These are phyloP conservation scores for Coniochaeta hoffmannii DNA, from an alignment of 2,329 filamentous ascomycete genomes.

Conservation along the genomic window DNA sequence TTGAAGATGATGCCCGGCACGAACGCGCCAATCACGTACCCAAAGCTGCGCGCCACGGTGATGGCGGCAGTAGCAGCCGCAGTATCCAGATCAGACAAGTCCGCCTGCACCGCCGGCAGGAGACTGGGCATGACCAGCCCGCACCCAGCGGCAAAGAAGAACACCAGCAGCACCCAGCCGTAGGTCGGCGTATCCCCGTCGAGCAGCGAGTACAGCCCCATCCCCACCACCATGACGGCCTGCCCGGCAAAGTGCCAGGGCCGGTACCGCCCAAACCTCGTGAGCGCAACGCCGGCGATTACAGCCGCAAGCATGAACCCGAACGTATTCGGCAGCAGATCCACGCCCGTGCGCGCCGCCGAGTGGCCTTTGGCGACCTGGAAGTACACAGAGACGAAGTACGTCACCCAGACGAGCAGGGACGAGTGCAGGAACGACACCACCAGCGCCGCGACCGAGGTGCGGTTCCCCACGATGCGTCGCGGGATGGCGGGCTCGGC, in stretches of 20 bases:
- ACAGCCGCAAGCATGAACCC: constrained; percentile 14
- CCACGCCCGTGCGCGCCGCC: constrained; percentile 20
- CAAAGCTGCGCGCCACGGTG: constrained; percentile 36
- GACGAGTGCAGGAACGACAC: constrained; percentile 27
- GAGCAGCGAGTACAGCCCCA: constrained; percentile 25
- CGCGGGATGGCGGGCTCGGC: constrained; percentile 31
- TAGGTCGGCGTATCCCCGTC: constrained; percentile 23
- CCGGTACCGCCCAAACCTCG: constrained; percentile 13
- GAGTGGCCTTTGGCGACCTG: constrained; percentile 27
- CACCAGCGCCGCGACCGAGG: constrained; percentile 26
- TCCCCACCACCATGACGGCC: constrained; percentile 4
- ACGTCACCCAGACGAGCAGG: constrained; percentile 25
- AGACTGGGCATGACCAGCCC: constrained; percentile 32
- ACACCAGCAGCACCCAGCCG: constrained; percentile 32
- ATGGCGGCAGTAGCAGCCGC: constrained; percentile 29
- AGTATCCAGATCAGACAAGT: constrained; percentile 23
- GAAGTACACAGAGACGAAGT: constrained; percentile 36
- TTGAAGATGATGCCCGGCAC: constrained; percentile 33
- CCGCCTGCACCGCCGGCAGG: constrained; percentile 33
- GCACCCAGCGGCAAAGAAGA: constrained; percentile 29
- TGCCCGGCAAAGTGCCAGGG: neutral
- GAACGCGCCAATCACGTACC: constrained; percentile 36
- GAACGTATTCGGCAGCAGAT: constrained; percentile 18
- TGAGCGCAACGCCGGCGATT: constrained; percentile 11
- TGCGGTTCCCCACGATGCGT: constrained; percentile 28